These are phyloP conservation scores for Guadua angustifolia DNA, from an alignment of 176 grass and related monocot genomes.

Conservation along the genomic window DNA sequence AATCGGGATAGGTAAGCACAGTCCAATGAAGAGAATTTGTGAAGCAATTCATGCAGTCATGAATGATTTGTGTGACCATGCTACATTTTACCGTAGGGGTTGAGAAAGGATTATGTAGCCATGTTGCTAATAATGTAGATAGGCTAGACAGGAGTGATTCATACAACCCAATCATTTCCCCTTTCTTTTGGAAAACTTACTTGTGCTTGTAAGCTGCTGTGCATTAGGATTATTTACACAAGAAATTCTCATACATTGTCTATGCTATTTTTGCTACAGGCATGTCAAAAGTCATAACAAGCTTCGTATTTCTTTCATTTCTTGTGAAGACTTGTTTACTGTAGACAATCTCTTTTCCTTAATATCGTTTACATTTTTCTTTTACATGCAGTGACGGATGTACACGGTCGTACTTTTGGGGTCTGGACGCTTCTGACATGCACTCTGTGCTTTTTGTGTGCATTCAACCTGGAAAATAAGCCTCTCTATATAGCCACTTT, in stretches of 20 bases:
- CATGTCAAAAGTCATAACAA: neutral
- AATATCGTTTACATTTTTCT: slow-evolving; percentile 1
- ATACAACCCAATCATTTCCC: neutral
- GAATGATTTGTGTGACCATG: neutral
- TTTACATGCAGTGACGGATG: slow-evolving; percentile 71
- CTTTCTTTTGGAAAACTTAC: neutral
- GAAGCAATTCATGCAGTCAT: neutral
- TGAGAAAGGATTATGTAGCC: neutral
- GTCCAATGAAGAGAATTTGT: neutral
- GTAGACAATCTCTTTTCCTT: neutral
- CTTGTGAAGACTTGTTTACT: neutral
- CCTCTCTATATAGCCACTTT: slow-evolving; percentile 80
- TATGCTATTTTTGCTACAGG: neutral
- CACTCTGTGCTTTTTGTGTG: slow-evolving; percentile 86
- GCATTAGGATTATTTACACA: neutral
- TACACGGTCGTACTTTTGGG: slow-evolving; percentile 91
- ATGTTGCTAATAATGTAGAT: neutral
- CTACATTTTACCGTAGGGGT: neutral
- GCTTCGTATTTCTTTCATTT: neutral
- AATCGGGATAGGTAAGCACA: neutral
- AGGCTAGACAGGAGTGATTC: neutral
- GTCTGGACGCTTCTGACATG: slow-evolving; percentile 90
- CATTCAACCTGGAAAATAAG: slow-evolving; percentile 78
- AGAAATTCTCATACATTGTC: neutral
- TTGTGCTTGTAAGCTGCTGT: neutral